phyloP scores from a whole-genome alignment of 257 asterid species.

The Thymus quinquecostatus region DNA sequence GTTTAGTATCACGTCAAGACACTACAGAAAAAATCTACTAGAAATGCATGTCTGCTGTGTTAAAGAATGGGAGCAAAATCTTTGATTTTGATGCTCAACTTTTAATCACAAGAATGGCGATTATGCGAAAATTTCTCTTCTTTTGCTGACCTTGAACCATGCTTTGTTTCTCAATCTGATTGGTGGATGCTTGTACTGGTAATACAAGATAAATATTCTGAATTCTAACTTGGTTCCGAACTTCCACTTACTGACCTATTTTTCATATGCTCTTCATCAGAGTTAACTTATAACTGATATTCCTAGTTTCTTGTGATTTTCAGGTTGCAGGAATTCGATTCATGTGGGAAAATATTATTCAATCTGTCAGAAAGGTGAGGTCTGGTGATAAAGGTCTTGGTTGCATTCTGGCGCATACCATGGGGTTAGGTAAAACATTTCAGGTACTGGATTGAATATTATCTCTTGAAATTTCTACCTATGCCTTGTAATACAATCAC shows the following conservation, averaged over 20 bases:
- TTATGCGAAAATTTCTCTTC: slow-evolving; percentile 10
- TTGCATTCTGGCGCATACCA: slow-evolving; percentile 98
- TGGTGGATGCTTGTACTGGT: slow-evolving; percentile 7
- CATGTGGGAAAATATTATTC: slow-evolving; percentile 95
- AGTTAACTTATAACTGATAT: slow-evolving; percentile 15
- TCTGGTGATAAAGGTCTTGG: slow-evolving; percentile 98
- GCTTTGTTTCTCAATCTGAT: slow-evolving; percentile 4
- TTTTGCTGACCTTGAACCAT: slow-evolving; percentile 16
- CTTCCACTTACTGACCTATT: slow-evolving; percentile 19
- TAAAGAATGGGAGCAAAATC: neutral
- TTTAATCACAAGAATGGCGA: slow-evolving; percentile 17
- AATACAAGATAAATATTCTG: slow-evolving; percentile 23
- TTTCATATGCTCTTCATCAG: slow-evolving; percentile 3
- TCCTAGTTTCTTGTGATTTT: slow-evolving; percentile 29
- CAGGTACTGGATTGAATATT: slow-evolving; percentile 59
- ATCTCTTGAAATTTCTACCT: slow-evolving; percentile 14
- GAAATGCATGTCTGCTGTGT: slow-evolving; percentile 24
- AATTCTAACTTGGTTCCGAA: slow-evolving; percentile 23
- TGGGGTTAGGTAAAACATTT: slow-evolving; percentile 98
- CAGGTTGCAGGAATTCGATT: slow-evolving; percentile 94
- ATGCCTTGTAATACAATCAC: slow-evolving; percentile 21
- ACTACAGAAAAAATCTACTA: slow-evolving; percentile 8
- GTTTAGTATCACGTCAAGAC: slow-evolving; percentile 19
- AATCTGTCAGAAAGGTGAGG: slow-evolving; percentile 77
- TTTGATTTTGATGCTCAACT: slow-evolving; percentile 23